A percentile compares a stretch with the other conserved stretches of the same genome.
Conservation (phyloP, 345 rosid species). For the Crucihimalaya himalaica region DNA sequence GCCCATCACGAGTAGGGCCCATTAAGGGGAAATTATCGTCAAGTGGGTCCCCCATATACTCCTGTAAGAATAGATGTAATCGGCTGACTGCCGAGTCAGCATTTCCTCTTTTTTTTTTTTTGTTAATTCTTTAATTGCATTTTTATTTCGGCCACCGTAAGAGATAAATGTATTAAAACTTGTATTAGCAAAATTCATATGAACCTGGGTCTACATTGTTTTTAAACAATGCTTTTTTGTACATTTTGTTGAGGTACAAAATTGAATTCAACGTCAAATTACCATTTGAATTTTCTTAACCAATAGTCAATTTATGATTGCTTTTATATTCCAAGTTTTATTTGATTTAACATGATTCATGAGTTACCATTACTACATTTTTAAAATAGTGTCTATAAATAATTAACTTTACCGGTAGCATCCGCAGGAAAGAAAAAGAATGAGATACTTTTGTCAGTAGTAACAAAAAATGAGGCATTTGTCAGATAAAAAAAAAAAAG, state of each 20-base stretch:
- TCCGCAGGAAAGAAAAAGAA: not conserved
- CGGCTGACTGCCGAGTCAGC: not conserved
- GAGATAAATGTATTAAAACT: not conserved
- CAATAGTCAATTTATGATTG: no score
- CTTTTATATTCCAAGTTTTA: not conserved
- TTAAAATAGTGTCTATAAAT: not conserved
- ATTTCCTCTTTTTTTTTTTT: not conserved
- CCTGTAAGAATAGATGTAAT: constrained; percentile 7
- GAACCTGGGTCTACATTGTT: not conserved
- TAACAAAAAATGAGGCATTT: constrained; percentile 14
- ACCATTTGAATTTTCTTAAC: no score
- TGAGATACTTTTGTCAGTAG: constrained; percentile 13
- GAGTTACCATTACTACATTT: not conserved
- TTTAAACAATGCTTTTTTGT: not conserved
- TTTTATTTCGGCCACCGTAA: not conserved
- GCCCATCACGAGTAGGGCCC: constrained; percentile 35
- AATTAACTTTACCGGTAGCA: not conserved
- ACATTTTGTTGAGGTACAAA: not conserved
- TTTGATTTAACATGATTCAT: not conserved
- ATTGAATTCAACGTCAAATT: not conserved
- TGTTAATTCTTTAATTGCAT: not conserved
- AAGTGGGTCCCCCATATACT: constrained; percentile 23
- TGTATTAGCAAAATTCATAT: not conserved
- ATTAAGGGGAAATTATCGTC: constrained; percentile 11
- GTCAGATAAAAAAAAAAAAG: constrained; percentile 15